Percentiles rank a stretch among this genome's conserved stretches.
phyloP scores from a whole-genome alignment of 148 eudicot species.

The Fagopyrum esculentum region DNA sequence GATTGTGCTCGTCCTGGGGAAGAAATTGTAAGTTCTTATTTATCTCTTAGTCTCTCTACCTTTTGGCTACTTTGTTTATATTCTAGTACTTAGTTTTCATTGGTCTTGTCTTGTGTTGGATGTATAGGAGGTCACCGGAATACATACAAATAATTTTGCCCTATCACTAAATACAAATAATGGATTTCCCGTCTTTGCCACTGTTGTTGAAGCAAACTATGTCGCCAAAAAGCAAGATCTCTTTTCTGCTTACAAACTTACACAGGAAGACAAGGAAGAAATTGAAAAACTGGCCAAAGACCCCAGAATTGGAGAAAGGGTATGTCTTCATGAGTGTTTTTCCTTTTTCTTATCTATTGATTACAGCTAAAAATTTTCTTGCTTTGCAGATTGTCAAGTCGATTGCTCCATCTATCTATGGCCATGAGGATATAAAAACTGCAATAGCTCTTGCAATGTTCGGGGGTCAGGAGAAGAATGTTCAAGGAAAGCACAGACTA shows the following conservation, averaged over 20 bases:
- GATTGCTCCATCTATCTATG: conserved; percentile 95
- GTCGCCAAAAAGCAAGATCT: conserved; percentile 94
- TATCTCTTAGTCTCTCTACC: not conserved
- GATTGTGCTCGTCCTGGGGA: conserved; percentile 99
- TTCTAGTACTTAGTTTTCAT: conserved; percentile 10
- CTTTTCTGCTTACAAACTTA: conserved; percentile 84
- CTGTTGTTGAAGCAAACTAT: conserved; percentile 91
- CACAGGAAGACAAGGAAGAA: conserved; percentile 95
- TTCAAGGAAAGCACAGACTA: conserved; percentile 88
- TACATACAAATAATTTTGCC: conserved; percentile 92
- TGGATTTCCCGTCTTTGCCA: conserved; percentile 95
- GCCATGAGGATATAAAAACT: conserved; percentile 96
- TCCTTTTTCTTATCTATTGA: not conserved
- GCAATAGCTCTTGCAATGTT: conserved; percentile 96
- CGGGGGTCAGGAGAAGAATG: conserved; percentile 96
- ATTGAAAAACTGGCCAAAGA: conserved; percentile 85
- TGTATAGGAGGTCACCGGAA: conserved; percentile 84
- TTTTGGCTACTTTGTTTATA: not conserved
- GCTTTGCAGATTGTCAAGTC: conserved; percentile 66
- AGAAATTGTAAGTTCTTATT: conserved; percentile 55
- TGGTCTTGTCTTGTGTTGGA: conserved; percentile 1
- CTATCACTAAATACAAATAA: conserved; percentile 82
- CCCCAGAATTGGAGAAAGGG: conserved; percentile 92
- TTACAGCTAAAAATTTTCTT: not conserved
- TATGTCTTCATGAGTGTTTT: conserved; percentile 15